A percentile compares a stretch with the other conserved stretches of the same genome.
These are phyloP conservation scores for Pleurotus tuber-regium DNA, from an alignment of 768 basidiomycete species.

Conservation along the genomic window DNA sequence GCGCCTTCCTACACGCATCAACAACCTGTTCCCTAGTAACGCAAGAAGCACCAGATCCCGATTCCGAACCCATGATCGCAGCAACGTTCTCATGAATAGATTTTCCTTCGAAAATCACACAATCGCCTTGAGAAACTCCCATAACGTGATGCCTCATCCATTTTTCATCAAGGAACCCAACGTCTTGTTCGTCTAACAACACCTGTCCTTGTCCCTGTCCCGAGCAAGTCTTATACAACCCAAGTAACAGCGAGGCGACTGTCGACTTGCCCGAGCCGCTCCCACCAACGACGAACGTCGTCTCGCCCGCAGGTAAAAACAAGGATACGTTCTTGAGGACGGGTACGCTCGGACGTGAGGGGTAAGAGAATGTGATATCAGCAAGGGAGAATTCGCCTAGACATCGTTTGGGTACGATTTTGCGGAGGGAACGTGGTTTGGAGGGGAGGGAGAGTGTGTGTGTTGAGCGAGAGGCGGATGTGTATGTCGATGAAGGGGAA, in stretches of 20 bases:
- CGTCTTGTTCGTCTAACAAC: conserved; percentile 77
- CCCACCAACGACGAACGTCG: conserved; percentile 86
- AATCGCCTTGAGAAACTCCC: conserved; percentile 73
- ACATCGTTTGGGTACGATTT: conserved; percentile 64
- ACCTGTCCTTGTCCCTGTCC: conserved; percentile 69
- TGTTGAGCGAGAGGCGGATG: conserved; percentile 41
- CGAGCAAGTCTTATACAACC: conserved; percentile 66
- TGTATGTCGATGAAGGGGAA: conserved; percentile 14
- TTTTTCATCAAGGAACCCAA: conserved; percentile 66
- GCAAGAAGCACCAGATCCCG: no score
- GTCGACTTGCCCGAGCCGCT: conserved; percentile 96
- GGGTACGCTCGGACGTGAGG: conserved; percentile 64
- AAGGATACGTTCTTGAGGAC: conserved; percentile 69
- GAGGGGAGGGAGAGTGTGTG: conserved; percentile 61
- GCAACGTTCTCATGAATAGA: conserved; percentile 86
- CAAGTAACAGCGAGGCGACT: conserved; percentile 76
- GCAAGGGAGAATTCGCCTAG: conserved; percentile 74
- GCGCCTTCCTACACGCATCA: conserved; percentile 77
- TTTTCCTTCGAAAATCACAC: conserved; percentile 76
- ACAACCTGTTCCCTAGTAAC: conserved; percentile 70
- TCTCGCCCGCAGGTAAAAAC: conserved; percentile 70
- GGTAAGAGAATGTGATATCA: conserved; percentile 81
- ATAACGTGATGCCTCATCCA: conserved; percentile 74
- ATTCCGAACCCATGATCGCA: conserved; percentile 44
- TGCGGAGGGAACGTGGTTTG: conserved; percentile 47